Evolutionary conservation across 495 filamentous ascomycete species (phyloP).

Genomic region (Hyaloscypha hepaticicola): DNA sequence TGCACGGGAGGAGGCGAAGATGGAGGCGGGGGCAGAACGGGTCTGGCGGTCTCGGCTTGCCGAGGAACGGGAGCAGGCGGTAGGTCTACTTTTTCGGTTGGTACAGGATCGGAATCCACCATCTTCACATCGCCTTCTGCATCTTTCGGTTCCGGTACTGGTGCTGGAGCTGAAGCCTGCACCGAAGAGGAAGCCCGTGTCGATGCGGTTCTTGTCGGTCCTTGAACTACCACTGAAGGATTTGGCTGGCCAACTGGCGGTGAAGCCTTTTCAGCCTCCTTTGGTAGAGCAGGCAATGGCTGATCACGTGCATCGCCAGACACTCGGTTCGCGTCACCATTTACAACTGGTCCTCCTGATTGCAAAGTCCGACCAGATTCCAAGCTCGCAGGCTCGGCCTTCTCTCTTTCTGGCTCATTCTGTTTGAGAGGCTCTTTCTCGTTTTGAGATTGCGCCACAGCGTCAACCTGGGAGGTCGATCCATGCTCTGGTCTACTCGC

Average conservation of each 20-base stretch:
- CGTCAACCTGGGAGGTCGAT: background rate
- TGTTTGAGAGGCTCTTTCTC: slow-evolving; percentile 27
- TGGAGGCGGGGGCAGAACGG: slow-evolving; percentile 61
- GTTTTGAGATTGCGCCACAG: slow-evolving; percentile 8
- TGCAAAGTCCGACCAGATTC: background rate
- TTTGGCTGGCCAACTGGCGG: slow-evolving; percentile 8
- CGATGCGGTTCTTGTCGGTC: slow-evolving; percentile 22
- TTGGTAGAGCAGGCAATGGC: slow-evolving; percentile 27
- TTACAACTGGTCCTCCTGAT: slow-evolving; percentile 1
- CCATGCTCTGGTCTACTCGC: slow-evolving; percentile 44
- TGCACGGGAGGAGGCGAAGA: slow-evolving; percentile 37
- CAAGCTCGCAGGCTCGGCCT: background rate
- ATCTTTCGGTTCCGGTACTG: slow-evolving; percentile 33
- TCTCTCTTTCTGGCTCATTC: slow-evolving; percentile 14
- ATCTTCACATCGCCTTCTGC: slow-evolving; percentile 63
- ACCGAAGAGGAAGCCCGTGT: background rate
- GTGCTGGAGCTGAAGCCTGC: background rate
- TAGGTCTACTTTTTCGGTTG: slow-evolving; percentile 29
- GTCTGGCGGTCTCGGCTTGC: slow-evolving; percentile 43
- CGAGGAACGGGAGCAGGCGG: slow-evolving; percentile 34
- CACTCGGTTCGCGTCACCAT: slow-evolving; percentile 15
- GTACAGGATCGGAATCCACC: slow-evolving; percentile 32
- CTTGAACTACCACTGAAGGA: slow-evolving; percentile 33
- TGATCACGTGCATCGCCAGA: slow-evolving; percentile 27
- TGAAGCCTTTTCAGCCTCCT: slow-evolving; percentile 20